phyloP scores from a whole-genome alignment of 345 rosid genomes.

The Eucalyptus tenuipes region DNA sequence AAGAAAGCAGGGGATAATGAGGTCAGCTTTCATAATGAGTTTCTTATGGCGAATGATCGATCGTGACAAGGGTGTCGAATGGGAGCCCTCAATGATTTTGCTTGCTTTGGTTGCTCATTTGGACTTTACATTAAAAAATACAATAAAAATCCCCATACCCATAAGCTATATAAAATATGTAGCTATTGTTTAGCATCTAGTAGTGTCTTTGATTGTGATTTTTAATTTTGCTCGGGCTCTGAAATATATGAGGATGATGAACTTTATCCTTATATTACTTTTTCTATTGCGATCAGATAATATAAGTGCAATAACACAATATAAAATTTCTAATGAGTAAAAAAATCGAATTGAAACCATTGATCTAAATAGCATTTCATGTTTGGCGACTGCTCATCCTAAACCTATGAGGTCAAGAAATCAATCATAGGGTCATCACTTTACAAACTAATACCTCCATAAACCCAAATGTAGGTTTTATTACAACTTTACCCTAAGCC shows the following conservation, averaged over 20 bases:
- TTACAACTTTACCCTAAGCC: fast-evolving
- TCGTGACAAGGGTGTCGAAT: not conserved
- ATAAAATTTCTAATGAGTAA: fast-evolving
- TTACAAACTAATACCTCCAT: fast-evolving
- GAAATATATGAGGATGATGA: not conserved
- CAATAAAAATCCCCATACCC: not conserved
- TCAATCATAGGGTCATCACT: fast-evolving
- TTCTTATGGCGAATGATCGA: not conserved
- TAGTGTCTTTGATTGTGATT: not conserved
- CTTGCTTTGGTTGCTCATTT: not conserved
- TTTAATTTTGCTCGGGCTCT: not conserved
- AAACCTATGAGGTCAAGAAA: not conserved
- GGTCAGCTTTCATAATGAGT: not conserved
- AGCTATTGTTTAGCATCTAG: not conserved
- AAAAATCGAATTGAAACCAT: fast-evolving
- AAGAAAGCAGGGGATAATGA: not conserved
- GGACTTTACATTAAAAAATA: not conserved
- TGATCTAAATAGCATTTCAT: not conserved
- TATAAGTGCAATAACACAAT: fast-evolving
- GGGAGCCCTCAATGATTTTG: not conserved
- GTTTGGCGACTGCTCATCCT: not conserved
- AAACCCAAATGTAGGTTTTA: fast-evolving
- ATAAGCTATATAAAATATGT: not conserved
- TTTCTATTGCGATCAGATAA: fast-evolving
- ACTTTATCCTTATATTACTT: not conserved